These are phyloP conservation scores for Diplosphaera chodatii DNA, from an alignment of 139 green algal species.

Conservation along the genomic window DNA sequence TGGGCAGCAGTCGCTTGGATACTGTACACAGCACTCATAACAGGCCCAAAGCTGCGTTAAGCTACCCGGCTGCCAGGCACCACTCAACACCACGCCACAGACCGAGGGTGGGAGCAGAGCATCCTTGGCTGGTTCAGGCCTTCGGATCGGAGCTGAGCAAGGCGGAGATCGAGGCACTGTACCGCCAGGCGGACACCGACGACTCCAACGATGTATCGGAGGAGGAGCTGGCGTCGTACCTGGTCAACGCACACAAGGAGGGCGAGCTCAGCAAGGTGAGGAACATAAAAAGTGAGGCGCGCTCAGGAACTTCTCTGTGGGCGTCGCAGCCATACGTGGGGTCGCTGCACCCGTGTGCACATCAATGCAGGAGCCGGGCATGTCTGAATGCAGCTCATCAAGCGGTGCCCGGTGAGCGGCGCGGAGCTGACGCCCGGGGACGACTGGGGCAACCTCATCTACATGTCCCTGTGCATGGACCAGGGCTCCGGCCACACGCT, in stretches of 20 bases:
- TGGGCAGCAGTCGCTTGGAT: too few relatives aligned
- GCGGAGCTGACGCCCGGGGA: slow-evolving; percentile 28
- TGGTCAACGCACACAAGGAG: slow-evolving; percentile 2
- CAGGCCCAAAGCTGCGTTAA: too few relatives aligned
- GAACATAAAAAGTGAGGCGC: too few relatives aligned
- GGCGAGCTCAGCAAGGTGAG: slow-evolving; percentile 4
- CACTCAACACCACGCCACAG: too few relatives aligned
- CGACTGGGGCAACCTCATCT: slow-evolving; percentile 39
- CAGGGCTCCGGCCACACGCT: slow-evolving; percentile 19
- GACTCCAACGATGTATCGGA: slow-evolving; percentile 6
- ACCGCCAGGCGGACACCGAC: slow-evolving; percentile 15
- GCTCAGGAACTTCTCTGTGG: too few relatives aligned
- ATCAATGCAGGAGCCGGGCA: neutral
- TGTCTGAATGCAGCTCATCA: slow-evolving; percentile 15
- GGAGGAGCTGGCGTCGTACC: slow-evolving; percentile 16
- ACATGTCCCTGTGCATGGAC: slow-evolving; percentile 35
- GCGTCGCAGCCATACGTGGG: too few relatives aligned
- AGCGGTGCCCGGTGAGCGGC: slow-evolving; percentile 34
- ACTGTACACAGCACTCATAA: too few relatives aligned
- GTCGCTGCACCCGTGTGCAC: too few relatives aligned
- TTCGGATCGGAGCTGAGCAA: slow-evolving; percentile 22
- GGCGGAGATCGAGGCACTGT: slow-evolving; percentile 21
- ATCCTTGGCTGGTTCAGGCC: slow-evolving; percentile 9
- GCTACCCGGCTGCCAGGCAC: too few relatives aligned
- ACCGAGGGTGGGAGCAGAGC: too few relatives aligned